These are phyloP conservation scores for Fusarium sp. DNA, from an alignment of 2,329 filamentous ascomycete genomes.

Conservation along the genomic window DNA sequence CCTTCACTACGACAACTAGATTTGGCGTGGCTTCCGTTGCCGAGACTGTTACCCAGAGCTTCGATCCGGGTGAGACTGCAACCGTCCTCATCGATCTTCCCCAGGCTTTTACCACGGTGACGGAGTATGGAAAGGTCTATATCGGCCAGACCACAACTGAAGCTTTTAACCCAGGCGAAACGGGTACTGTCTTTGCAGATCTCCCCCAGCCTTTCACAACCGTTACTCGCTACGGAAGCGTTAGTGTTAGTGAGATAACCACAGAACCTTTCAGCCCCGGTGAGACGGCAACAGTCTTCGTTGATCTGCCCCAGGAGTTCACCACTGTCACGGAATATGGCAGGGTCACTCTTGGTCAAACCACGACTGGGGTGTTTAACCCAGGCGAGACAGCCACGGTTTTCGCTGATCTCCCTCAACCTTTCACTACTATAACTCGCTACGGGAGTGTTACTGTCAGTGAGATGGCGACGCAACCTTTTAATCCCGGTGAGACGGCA, in stretches of 20 bases:
- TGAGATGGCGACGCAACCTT: no score
- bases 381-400: no score
- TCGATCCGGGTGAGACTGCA: neutral
- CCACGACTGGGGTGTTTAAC: no score
- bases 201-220: neutral
- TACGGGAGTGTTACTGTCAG: no score
- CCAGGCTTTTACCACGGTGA: neutral
- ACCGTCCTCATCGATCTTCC: neutral
- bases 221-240: neutral
- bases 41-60: neutral
- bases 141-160: neutral
- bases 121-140: no score
- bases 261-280: neutral
- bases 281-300: neutral
- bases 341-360: no score
- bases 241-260: no score
- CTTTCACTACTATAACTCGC: no score
- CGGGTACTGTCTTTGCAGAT: neutral
- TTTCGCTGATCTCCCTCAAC: no score
- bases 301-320: no score
- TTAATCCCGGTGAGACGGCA: no score
- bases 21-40: neutral
- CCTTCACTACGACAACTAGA: neutral
- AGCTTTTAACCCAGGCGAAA: neutral
- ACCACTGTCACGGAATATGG: no score